Evolutionary conservation across 2,329 filamentous ascomycete genomes (phyloP).

Genomic region (Cyphellophora attinorum): DNA sequence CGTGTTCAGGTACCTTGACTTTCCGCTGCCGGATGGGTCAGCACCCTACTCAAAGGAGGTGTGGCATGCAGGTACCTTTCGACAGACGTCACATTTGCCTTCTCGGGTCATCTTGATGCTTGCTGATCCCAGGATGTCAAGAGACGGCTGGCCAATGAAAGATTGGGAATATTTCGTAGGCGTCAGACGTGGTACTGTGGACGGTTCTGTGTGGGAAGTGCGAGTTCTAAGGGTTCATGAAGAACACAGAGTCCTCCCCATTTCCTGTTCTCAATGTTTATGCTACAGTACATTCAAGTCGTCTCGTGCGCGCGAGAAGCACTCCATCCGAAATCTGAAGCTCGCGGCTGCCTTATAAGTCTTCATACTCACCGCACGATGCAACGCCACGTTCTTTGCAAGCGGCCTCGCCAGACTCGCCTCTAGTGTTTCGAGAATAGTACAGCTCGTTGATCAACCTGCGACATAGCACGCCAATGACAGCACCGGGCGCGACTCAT

Average conservation of each 20-base stretch:
- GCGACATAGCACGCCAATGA: neutral
- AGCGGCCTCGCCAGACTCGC: neutral
- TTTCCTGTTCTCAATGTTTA: no score
- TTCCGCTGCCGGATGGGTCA: neutral
- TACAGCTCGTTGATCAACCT: neutral
- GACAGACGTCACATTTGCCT: slow-evolving; percentile 1
- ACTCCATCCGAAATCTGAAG: no score
- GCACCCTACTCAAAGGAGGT: no score
- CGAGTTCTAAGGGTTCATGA: neutral
- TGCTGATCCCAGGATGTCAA: no score
- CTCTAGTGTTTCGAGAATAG: neutral
- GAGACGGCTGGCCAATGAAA: neutral
- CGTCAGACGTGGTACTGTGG: neutral
- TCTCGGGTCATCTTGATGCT: neutral
- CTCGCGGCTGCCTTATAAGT: no score
- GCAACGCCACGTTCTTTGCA: no score
- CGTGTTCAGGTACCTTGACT: neutral
- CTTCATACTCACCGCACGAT: no score
- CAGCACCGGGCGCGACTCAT: neutral
- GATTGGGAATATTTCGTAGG: neutral
- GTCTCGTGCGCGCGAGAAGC: no score
- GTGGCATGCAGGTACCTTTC: no score
- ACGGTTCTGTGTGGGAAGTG: neutral
- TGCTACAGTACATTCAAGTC: no score
- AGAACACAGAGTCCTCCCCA: neutral